Conservation (phyloP, 345 rosid species). For the Clarkia xantiana region DNA sequence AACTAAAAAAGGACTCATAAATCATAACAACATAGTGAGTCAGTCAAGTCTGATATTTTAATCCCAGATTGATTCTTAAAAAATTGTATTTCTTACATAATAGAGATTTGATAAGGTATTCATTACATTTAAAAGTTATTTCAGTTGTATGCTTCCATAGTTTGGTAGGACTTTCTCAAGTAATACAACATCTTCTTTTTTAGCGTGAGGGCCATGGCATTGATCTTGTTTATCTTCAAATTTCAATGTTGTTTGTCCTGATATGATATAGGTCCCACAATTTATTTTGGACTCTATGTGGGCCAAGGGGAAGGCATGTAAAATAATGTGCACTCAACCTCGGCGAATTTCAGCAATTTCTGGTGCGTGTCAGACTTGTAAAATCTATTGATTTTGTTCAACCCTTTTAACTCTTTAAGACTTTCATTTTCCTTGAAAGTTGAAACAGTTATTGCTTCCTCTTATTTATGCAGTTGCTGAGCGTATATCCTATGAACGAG, state of each 20-base stretch:
- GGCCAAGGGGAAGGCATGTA: conserved; percentile 64
- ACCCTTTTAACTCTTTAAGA: background rate
- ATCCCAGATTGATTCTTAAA: too few relatives aligned
- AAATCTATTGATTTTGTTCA: background rate
- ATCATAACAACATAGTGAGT: too few relatives aligned
- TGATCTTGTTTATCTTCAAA: too few relatives aligned
- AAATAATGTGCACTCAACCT: conserved; percentile 93
- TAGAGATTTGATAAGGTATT: too few relatives aligned
- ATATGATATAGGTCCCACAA: conserved; percentile 64
- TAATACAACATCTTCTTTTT: too few relatives aligned
- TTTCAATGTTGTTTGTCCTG: background rate
- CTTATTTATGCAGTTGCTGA: conserved; percentile 57
- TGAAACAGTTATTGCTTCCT: conserved; percentile 6
- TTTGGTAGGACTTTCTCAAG: too few relatives aligned
- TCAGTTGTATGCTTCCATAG: too few relatives aligned
- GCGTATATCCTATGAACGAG: conserved; percentile 80
- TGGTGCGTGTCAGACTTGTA: conserved; percentile 28
- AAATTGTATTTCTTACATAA: too few relatives aligned
- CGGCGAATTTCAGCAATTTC: conserved; percentile 95
- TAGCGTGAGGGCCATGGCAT: too few relatives aligned
- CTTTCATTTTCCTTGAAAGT: conserved; percentile 5
- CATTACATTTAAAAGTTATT: too few relatives aligned
- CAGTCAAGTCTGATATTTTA: too few relatives aligned
- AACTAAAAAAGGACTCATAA: too few relatives aligned
- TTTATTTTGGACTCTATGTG: conserved; percentile 71